Conservation (phyloP, 208 protist species). For the Trypanosoma brucei region DNA sequence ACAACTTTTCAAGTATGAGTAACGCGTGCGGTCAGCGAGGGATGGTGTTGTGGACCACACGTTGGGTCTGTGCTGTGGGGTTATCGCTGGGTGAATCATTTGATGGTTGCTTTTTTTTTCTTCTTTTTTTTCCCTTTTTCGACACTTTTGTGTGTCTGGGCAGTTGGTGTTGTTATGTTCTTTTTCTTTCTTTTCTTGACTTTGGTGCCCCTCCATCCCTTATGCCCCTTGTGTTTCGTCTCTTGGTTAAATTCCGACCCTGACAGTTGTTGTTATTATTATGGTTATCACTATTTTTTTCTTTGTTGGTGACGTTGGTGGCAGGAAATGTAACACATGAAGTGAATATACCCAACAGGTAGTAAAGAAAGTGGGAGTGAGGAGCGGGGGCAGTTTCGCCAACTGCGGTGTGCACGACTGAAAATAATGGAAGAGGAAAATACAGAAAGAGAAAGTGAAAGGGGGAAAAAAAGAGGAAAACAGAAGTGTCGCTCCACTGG, state of each 20-base stretch:
- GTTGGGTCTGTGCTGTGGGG: too few relatives aligned
- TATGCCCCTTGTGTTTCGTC: too few relatives aligned
- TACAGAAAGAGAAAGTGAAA: conserved; percentile 2
- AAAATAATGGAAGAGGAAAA: conserved; percentile 4
- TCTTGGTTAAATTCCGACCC: too few relatives aligned
- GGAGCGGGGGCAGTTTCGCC: neutral
- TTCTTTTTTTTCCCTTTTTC: neutral
- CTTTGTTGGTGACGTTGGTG: too few relatives aligned
- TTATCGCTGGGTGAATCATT: neutral
- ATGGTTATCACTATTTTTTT: too few relatives aligned
- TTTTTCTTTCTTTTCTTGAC: neutral
- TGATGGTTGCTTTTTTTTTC: neutral
- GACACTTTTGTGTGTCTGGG: neutral
- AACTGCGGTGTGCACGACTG: neutral
- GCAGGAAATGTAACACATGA: too few relatives aligned
- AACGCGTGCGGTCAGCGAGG: neutral
- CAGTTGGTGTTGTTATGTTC: neutral
- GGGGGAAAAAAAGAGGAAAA: conserved; percentile 1
- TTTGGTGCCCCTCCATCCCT: neutral
- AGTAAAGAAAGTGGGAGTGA: too few relatives aligned
- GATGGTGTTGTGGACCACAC: neutral
- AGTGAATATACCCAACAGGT: too few relatives aligned
- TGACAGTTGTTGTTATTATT: too few relatives aligned
- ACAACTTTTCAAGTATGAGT: conserved; percentile 41
- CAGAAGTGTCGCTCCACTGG: neutral